Conservation (phyloP, 768 basidiomycete species). For the Trichaptum fuscoviolaceum region DNA sequence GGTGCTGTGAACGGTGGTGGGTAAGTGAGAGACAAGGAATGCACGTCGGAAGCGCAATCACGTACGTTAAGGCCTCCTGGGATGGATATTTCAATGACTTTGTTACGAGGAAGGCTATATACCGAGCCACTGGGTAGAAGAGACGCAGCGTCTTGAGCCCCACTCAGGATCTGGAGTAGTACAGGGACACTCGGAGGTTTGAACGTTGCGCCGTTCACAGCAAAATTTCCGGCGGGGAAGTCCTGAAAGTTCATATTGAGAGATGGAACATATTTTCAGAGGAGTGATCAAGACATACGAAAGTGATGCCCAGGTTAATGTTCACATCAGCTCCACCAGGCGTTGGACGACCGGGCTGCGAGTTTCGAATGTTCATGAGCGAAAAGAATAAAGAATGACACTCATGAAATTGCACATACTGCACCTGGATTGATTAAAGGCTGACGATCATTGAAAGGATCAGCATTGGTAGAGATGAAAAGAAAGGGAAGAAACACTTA, state of each 20-base stretch:
- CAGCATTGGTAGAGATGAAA: neutral
- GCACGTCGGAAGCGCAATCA: neutral
- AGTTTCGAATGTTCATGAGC: neutral
- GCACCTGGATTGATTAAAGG: constrained; percentile 14
- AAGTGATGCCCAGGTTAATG: constrained; percentile 16
- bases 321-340: constrained; percentile 22
- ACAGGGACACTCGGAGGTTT: constrained; percentile 9
- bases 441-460: neutral
- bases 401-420: constrained; percentile 6
- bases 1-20: neutral
- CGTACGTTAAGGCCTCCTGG: constrained; percentile 10
- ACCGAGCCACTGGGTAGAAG: constrained; percentile 8
- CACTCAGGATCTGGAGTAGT: constrained; percentile 11
- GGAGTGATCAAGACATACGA: neutral
- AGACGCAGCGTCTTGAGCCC: constrained; percentile 2
- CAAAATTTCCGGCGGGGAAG: neutral
- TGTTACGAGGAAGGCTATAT: constrained; percentile 4
- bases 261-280: neutral
- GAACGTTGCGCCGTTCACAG: constrained; percentile 9
- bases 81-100: constrained; percentile 10
- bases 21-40: neutral
- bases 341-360: constrained; percentile 17
- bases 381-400: neutral
- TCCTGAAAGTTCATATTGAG: neutral
- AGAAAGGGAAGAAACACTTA: constrained; percentile 5